Base-by-base conservation (phyloP, 2,329 filamentous ascomycete genomes). In the Cladosporium sp. region DNA sequence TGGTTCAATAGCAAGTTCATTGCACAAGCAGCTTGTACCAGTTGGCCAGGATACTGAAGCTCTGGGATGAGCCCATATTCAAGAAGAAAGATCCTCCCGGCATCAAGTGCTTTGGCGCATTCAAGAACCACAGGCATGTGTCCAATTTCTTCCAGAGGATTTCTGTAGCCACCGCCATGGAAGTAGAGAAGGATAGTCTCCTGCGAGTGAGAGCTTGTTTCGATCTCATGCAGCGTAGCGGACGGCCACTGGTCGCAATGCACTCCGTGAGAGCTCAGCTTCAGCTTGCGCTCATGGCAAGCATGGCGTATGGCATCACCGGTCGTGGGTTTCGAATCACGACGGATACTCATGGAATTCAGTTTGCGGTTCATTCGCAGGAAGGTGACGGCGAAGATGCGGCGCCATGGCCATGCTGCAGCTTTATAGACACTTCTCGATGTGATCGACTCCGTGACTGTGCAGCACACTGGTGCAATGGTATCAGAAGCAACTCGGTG, bases 121-220 rank as follows among this genome's bases (percentile, higher is more conserved):
- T 73, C 70, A n/a, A 74, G 59, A 81, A 78, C 74, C 79, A 74
- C 67, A 84, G 78, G 72, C 84, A 81, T 60, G 75, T 65, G 80
- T 12, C 77, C 68, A 4, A 74, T 74, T 7, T 78, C 34, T 21
- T 8, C 80, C 2, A 65, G 15, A 8, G 84, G 80, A 4, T 84
- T 66, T 2, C 80, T 80, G 71, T 86, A 89, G 4, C 87, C 87
- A 54, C 87, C 87, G 15, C 82, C 82, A 68, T 85, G 82, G 61
- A 81, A 80, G 69, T 81, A 84, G 1, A 84, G 69, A 6, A 84
- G 71, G 1, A 79, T 62, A 18, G 12, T 18, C 11, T 34, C 41
- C 5, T n/a, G 41, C 28, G 11, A 28, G 34, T 52, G 44, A 21
- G 10, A 14, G 3, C 21, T 28, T 12, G 32, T 15, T 11, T 28